Percentiles rank a stretch among this genome's conserved stretches.
These are phyloP conservation scores for Cantharellus anzutake DNA, from an alignment of 768 basidiomycete species.

Conservation along the genomic window DNA sequence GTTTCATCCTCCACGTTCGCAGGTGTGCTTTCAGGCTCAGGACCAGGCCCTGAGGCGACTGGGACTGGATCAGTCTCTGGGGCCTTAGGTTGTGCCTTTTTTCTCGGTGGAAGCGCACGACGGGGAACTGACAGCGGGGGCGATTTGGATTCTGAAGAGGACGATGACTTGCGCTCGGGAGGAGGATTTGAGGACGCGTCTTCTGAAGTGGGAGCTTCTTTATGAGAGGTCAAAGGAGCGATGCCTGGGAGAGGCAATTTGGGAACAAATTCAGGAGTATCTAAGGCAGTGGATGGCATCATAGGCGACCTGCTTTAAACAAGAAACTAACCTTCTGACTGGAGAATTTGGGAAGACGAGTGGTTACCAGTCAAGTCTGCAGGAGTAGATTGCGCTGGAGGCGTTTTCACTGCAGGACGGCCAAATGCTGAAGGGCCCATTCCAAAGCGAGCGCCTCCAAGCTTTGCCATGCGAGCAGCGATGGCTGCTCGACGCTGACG, in stretches of 20 bases:
- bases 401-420: constrained; percentile 20
- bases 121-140: neutral
- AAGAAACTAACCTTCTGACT: no score
- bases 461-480: constrained; percentile 81
- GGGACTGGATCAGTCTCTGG: no score
- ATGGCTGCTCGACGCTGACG: constrained; percentile 68
- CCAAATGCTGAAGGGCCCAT: constrained; percentile 63
- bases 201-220: neutral
- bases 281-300: no score
- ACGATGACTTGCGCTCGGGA: neutral
- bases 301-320: no score
- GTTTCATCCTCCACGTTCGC: no score
- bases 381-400: neutral
- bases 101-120: neutral
- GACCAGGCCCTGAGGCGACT: no score
- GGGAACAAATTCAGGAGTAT: no score
- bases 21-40: no score
- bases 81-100: neutral
- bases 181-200: neutral
- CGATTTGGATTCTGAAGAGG: neutral
- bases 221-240: neutral
- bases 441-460: constrained; percentile 70
- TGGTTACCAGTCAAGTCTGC: neutral
- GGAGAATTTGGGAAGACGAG: no score
- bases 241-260: neutral